Evolutionary conservation across 768 basidiomycete species (phyloP).

Genomic region (Porphyrellus cyaneotinctus): DNA sequence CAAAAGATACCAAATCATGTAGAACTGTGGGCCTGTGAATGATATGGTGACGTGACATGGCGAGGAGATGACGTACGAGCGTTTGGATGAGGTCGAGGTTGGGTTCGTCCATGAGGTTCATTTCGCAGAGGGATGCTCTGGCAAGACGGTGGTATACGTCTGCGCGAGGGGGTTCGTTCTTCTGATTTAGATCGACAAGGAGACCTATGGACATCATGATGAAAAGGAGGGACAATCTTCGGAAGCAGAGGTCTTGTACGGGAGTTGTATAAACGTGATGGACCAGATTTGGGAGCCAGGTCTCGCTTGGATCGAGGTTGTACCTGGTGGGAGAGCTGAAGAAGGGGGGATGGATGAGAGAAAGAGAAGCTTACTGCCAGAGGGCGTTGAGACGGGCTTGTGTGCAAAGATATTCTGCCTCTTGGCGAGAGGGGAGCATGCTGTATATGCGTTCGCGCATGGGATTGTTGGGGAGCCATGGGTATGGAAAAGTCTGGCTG

Average conservation of each 20-base stretch:
- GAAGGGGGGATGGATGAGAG: not conserved
- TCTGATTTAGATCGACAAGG: constrained; percentile 57
- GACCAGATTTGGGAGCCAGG: constrained; percentile 63
- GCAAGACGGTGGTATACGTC: constrained; percentile 67
- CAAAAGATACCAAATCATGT: constrained; percentile 72
- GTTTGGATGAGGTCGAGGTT: constrained; percentile 70
- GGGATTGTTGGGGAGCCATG: constrained; percentile 59
- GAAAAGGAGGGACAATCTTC: constrained; percentile 61
- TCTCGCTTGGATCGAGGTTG: constrained; percentile 66
- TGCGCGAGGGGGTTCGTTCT: constrained; percentile 52
- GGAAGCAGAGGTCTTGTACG: constrained; percentile 57
- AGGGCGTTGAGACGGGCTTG: constrained; percentile 64
- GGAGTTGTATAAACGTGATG: constrained; percentile 64
- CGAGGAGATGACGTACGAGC: constrained; percentile 39
- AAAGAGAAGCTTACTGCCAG: constrained; percentile 56
- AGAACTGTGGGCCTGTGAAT: constrained; percentile 46
- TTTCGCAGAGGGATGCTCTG: constrained; percentile 64
- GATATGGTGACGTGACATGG: constrained; percentile 15
- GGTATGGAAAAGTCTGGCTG: constrained; percentile 66
- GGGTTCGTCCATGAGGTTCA: constrained; percentile 70
- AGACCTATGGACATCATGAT: constrained; percentile 73
- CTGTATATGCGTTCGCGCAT: constrained; percentile 62
- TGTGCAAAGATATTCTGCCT: constrained; percentile 57
- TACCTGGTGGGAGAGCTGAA: constrained; percentile 39
- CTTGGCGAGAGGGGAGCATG: constrained; percentile 54